phyloP scores from a whole-genome alignment of 306 rosid species.

The Acmispon strigosus region DNA sequence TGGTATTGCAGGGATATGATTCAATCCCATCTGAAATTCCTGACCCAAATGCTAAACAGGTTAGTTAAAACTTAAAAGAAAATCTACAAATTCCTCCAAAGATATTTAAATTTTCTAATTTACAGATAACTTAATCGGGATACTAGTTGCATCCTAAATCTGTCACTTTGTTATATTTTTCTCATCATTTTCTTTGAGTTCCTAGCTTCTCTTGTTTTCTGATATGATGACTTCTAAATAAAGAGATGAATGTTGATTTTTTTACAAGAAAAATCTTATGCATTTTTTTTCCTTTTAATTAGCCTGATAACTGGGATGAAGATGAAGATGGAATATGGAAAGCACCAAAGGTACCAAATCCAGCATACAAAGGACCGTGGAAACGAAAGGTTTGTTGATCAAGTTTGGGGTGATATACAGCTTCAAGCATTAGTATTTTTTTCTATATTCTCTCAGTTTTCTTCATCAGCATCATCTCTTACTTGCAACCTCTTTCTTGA shows the following conservation, averaged over 20 bases:
- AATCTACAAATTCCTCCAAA: background rate
- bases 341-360: slow-evolving; percentile 90
- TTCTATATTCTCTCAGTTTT: background rate
- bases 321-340: slow-evolving; percentile 88
- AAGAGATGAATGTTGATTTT: background rate
- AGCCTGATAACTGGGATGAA: slow-evolving; percentile 93
- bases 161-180: background rate
- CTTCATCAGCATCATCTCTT: slow-evolving; percentile 8
- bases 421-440: background rate
- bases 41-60: slow-evolving; percentile 84
- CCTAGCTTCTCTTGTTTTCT: background rate
- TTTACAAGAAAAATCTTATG: background rate
- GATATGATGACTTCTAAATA: background rate
- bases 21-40: slow-evolving; percentile 84
- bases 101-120: background rate
- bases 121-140: background rate
- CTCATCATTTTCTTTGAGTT: background rate
- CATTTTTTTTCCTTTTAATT: slow-evolving; percentile 8
- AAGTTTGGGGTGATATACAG: slow-evolving; percentile 15
- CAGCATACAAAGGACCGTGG: slow-evolving; percentile 96
- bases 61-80: slow-evolving; percentile 23
- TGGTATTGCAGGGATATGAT: slow-evolving; percentile 74
- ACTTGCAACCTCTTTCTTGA: slow-evolving; percentile 16
- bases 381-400: slow-evolving; percentile 60
- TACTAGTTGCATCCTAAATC: background rate